Evolutionary conservation across 495 filamentous ascomycete genomes (phyloP), one percentile per base, ranked within the genome.

Genomic region (Penicillium malachiteum): DNA sequence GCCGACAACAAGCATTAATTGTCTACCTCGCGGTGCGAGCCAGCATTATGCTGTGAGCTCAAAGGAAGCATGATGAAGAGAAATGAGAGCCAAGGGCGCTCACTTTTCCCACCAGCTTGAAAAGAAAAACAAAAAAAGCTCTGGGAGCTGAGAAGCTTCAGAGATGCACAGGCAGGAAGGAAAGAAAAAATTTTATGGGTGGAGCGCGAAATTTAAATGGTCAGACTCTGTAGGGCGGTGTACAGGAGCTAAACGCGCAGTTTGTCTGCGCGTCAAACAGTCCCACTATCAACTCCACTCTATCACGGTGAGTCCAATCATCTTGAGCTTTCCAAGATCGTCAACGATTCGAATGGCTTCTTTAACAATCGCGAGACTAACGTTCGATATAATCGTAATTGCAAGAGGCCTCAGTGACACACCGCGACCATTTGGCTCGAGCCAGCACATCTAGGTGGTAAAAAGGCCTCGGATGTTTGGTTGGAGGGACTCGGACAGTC

Each of bases 151-250:
- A 49, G n/a, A 35, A 49, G 55, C 56, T 65, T 48, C 21, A 32
- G 53, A 62, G 48, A 54, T 54, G 57, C 54, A 52, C 62, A 60
- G 58, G 59, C 56, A 63, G 56, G 44, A 55, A 39, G 56, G 51
- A 57, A 59, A 49, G 55, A 58, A 63, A 71, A 74, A 71, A 73
- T 65, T 48, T 67, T 80, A 68, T 76, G 76, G 58, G 68, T 60
- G 59, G 63, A 61, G 52, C 52, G 58, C 52, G 57, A 32, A 56
- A 61, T 68, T 59, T 68, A 68, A 66, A 66, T 41, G 18, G 39
- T n/a, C 0, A 9, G 13, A 21, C 9, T n/a, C 5, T 31, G 30
- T 52, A 9, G 39, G 50, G 50, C 39, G 16, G 50, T n/a, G 34
- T 11, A 18, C n/a, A 34, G 18, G 21, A 44, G 39, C 50, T 52